A percentile compares a stretch with the other conserved stretches of the same genome.
Evolutionary conservation across 2,329 filamentous ascomycete species (phyloP).

Genomic region (Knoxdaviesia capensis): DNA sequence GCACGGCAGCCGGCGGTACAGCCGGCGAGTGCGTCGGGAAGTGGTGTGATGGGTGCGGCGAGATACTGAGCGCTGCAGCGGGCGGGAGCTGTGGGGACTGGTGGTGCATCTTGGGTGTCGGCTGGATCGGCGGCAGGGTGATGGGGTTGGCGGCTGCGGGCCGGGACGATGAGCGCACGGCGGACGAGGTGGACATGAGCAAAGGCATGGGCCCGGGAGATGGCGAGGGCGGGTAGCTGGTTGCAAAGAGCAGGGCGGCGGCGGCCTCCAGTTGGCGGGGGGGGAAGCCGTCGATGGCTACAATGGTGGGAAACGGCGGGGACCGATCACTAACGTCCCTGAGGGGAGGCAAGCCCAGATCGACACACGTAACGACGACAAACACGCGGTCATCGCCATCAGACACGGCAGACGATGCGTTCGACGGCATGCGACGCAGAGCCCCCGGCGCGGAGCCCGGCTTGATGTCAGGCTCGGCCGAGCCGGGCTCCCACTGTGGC

Average conservation of each 20-base stretch:
- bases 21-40: no score
- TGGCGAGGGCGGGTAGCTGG: conserved; percentile 7
- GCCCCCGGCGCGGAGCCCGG: no score
- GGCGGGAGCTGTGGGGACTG: conserved; percentile 7
- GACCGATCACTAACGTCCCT: conserved; percentile 17
- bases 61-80: no score
- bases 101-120: no score
- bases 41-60: no score
- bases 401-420: no score
- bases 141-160: not conserved
- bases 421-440: no score
- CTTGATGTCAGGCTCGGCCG: no score
- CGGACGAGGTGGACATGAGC: not conserved
- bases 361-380: conserved; percentile 31
- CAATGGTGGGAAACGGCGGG: conserved; percentile 32
- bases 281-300: conserved; percentile 28
- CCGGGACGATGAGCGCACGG: conserved; percentile 1
- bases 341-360: conserved; percentile 17
- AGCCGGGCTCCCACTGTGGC: no score
- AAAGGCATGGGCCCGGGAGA: not conserved
- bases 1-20: no score
- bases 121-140: no score
- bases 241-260: conserved; percentile 30
- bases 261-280: conserved; percentile 25
- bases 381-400: conserved; percentile 27